phyloP scores from a whole-genome alignment of 1,139 yeast species.

The Meyerozyma athensensis region DNA sequence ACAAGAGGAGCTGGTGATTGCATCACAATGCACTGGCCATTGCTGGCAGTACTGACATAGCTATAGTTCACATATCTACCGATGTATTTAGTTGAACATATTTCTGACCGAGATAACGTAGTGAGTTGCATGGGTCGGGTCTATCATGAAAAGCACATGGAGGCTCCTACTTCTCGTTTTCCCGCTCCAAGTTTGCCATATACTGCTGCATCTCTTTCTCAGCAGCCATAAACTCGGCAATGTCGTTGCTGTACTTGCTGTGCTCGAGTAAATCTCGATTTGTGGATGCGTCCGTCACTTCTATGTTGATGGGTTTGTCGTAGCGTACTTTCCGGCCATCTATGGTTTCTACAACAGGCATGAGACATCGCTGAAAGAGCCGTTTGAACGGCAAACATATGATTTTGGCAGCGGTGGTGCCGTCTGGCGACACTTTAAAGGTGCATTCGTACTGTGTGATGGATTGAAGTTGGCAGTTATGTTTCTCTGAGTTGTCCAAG shows the following conservation, averaged over 20 bases:
- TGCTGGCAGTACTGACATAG: too few species aligned
- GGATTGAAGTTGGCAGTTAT: slow-evolving; percentile 38
- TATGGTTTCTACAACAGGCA: slow-evolving; percentile 19
- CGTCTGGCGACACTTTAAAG: slow-evolving; percentile 24
- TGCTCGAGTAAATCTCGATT: slow-evolving; percentile 26
- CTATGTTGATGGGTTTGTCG: slow-evolving; percentile 39
- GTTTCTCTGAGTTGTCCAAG: slow-evolving; percentile 27
- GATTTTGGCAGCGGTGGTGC: slow-evolving; percentile 32
- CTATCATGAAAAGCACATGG: too few species aligned
- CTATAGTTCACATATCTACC: too few species aligned
- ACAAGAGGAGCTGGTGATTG: too few species aligned
- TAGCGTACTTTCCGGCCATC: slow-evolving; percentile 23
- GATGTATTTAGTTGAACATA: too few species aligned
- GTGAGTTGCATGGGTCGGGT: too few species aligned
- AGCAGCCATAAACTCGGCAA: slow-evolving; percentile 34
- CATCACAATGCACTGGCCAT: too few species aligned
- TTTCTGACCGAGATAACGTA: too few species aligned
- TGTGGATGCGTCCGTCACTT: slow-evolving; percentile 35
- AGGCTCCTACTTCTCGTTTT: slow-evolving; percentile 3
- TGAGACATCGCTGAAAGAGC: slow-evolving; percentile 44
- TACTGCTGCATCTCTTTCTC: slow-evolving; percentile 33
- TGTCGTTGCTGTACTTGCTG: slow-evolving; percentile 22
- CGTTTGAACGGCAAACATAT: slow-evolving; percentile 53
- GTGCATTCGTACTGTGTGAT: slow-evolving; percentile 51
- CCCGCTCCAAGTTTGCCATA: slow-evolving; percentile 25